Percentiles rank a stretch among this genome's conserved stretches.
These are phyloP conservation scores for Notholithocarpus densiflorus DNA, from an alignment of 306 rosid genomes.

Conservation along the genomic window DNA sequence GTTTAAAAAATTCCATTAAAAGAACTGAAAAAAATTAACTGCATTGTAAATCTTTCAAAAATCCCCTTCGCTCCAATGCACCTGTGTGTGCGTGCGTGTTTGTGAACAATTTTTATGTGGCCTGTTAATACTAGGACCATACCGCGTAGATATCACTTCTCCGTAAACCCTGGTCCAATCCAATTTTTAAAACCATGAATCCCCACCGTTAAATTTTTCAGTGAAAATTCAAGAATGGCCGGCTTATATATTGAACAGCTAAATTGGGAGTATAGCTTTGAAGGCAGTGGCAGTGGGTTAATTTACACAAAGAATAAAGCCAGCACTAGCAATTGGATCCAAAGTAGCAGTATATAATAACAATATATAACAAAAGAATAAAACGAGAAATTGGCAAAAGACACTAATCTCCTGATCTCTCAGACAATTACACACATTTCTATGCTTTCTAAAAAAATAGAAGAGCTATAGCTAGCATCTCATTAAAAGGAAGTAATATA, in stretches of 20 bases:
- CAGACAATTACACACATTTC: conserved; percentile 56
- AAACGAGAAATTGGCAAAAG: conserved; percentile 11
- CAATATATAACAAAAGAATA: conserved; percentile 4
- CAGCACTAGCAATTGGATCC: conserved; percentile 32
- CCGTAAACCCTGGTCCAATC: no score
- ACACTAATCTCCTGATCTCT: conserved; percentile 40
- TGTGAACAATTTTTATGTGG: no score
- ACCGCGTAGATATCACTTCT: no score
- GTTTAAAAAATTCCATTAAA: no score
- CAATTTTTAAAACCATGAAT: no score
- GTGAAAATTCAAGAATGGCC: background rate
- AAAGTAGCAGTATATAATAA: conserved; percentile 16
- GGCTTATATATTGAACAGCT: background rate
- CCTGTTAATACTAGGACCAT: no score
- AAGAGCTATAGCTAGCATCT: conserved; percentile 41
- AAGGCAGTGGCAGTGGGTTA: background rate
- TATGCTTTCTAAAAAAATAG: conserved; percentile 32
- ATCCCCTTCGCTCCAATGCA: no score
- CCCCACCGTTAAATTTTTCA: background rate
- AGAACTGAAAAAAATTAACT: no score
- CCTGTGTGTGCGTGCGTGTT: no score
- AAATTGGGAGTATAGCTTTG: background rate
- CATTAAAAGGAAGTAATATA: conserved; percentile 12
- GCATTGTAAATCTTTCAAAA: no score
- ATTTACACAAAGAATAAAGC: conserved; percentile 59